Evolutionary conservation across 768 basidiomycete genomes (phyloP).

Genomic region (Termitomyces sp.): DNA sequence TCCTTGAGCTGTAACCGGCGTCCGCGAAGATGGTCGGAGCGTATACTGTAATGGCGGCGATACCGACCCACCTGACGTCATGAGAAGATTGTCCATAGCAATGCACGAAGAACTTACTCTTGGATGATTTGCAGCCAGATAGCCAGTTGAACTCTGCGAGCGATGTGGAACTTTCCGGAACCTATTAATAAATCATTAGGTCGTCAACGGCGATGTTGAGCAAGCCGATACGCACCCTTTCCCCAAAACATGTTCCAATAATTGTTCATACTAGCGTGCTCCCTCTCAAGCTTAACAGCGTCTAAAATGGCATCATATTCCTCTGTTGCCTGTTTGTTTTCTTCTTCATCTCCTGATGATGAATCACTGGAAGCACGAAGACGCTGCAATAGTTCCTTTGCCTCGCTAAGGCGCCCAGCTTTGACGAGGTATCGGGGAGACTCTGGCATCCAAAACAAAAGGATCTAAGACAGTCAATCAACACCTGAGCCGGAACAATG

Average conservation of each 20-base stretch:
- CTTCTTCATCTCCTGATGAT: slow-evolving; percentile 10
- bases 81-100: not conserved
- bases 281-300: slow-evolving; percentile 32
- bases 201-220: not conserved
- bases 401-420: slow-evolving; percentile 32
- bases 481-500: not conserved
- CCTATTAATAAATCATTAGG: slow-evolving; percentile 7
- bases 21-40: slow-evolving; percentile 39
- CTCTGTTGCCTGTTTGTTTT: slow-evolving; percentile 17
- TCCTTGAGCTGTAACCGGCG: slow-evolving; percentile 36
- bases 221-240: slow-evolving; percentile 19
- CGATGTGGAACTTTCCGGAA: slow-evolving; percentile 34
- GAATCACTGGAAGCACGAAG: slow-evolving; percentile 22
- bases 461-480: slow-evolving; percentile 8
- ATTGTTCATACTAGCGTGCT: slow-evolving; percentile 31
- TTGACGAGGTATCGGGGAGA: slow-evolving; percentile 33
- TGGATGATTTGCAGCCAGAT: slow-evolving; percentile 42
- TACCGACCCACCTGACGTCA: slow-evolving; percentile 33
- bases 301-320: slow-evolving; percentile 36
- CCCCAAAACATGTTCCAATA: slow-evolving; percentile 43
- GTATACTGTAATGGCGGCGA: slow-evolving; percentile 41
- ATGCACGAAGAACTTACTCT: slow-evolving; percentile 22
- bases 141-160: slow-evolving; percentile 35
- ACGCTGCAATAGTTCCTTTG: slow-evolving; percentile 27
- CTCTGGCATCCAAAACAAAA: slow-evolving; percentile 36